Base-by-base conservation (phyloP, 2,329 filamentous ascomycete species). In the Fusarium pseudograminearum region DNA sequence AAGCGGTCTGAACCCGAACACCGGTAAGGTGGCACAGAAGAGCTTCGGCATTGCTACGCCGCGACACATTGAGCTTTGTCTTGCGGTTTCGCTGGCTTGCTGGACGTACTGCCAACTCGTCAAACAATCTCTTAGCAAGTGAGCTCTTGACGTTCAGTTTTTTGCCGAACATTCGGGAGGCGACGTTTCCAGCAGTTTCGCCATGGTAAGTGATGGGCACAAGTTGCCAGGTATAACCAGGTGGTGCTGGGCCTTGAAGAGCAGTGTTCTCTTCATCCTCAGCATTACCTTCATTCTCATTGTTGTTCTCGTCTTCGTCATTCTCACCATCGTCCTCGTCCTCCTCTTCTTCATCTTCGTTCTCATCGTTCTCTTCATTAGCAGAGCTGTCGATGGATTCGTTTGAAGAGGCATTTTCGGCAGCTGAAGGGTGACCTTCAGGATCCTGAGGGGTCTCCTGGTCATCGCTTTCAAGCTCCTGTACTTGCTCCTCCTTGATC, bases 41-140 rank as follows among this genome's bases (percentile, higher is more conserved):
- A 1, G 87, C 86, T 74, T 89, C 87, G 45, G 88, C 86, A 61
- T 89, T 89, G 76, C 87, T 88, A 0, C 86, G 83, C 6, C 87
- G 81, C n/a, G 79, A 80, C 12, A 89, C 79, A 76, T 89, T 89
- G 22, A 89, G 82, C 44, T 76, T 76, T 72, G 88, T 85, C 41
- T 87, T 85, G 10, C 82, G 80, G 18, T 85, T 83, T 18, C 87
- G 83, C 78, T 88, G 86, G 26, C 81, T 77, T 3, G 86, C 84
- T 4, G 82, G 80, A 5, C 86, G 83, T 65, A 83, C 77, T 36
- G 85, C 85, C 2, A 79, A 74, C 64, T 87, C 83, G 28, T 78
- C 76, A 5, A 84, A 82, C n/a, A 89, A 78, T 40, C 84, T 82
- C 77, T 84, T 86, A n/a, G 84, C 85, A 14, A 89, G 78, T 1